Base-by-base conservation (phyloP, 2,329 filamentous ascomycete species). In the Exophiala sp. region DNA sequence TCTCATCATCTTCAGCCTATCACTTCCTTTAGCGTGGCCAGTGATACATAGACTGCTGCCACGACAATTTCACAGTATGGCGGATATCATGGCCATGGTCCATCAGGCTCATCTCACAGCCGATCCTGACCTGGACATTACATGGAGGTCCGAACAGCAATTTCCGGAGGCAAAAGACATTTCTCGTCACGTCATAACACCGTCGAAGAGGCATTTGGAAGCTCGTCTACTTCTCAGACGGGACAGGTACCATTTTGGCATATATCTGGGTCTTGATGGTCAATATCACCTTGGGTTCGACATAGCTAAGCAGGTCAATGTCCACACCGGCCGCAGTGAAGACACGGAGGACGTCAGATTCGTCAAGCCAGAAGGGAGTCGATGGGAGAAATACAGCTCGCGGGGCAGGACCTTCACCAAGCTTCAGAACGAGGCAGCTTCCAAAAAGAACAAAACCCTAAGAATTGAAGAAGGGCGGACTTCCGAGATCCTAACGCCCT, bases 11-110 rank as follows among this genome's bases (percentile, higher is more conserved):
- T 47, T 41, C 42, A 35, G 16, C 2, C 10, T 52, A 2, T 40
- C 43, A 21, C 20, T 52, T 32, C 34, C 43, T 12, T 47, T 51
- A 33, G 48, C 48, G 2, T 51, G 32, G 20, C 48, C 48, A 3
- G 12, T 51, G 18, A 39, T 44, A 34, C 43, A 51, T 12, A n/a
- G 48, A 35, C 48, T 51, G 3, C 41, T 51, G n/a, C 50, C 50
- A 18, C 50, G 50, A 9, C 50, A 52, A 42, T 47, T 47, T 14
- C 47, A 52, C 21, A 52, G 50, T 12, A 46, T 52, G 50, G 50
- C 50, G 5, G 50, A 52, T 34, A 11, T 52, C 11, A 48, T 52
- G 43, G 50, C 50, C 7, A 52, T 52, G 50, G 47, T 41, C 20
- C 50, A 52, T 42, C 41, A 48, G 18, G 47, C 50, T 16, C 38